Evolutionary conservation across 2,329 filamentous ascomycete species (phyloP).

Genomic region (Aureobasidium pullulans): DNA sequence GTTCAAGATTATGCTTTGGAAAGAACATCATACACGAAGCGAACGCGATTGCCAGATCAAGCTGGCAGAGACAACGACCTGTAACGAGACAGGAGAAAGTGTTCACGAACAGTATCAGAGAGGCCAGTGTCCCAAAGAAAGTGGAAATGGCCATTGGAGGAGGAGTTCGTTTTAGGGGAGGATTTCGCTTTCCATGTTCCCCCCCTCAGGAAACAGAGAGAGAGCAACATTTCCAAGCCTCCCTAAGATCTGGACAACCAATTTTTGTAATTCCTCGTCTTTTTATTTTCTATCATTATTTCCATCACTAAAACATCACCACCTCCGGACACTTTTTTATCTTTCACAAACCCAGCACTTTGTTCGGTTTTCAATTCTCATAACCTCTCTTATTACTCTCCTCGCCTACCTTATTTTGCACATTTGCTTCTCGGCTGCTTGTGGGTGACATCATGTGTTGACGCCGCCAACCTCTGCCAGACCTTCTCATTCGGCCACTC

Average conservation of each 20-base stretch:
- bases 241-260: background rate
- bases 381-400: background rate
- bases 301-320: background rate
- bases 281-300: background rate
- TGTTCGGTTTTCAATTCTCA: background rate
- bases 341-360: no score
- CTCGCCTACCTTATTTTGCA: background rate
- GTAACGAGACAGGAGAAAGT: background rate
- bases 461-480: no score
- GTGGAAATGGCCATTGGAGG: background rate
- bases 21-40: background rate
- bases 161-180: background rate
- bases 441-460: background rate
- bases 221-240: background rate
- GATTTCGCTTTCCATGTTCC: no score
- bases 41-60: background rate
- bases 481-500: no score
- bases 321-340: background rate
- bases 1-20: background rate
- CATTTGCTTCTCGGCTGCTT: background rate
- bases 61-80: background rate
- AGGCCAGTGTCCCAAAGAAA: background rate
- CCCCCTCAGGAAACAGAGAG: background rate
- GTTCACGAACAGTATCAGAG: constrained; percentile 2
- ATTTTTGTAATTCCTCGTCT: background rate